These are phyloP conservation scores for Pleurotus tuoliensis DNA, from an alignment of 768 basidiomycete genomes.

Conservation along the genomic window DNA sequence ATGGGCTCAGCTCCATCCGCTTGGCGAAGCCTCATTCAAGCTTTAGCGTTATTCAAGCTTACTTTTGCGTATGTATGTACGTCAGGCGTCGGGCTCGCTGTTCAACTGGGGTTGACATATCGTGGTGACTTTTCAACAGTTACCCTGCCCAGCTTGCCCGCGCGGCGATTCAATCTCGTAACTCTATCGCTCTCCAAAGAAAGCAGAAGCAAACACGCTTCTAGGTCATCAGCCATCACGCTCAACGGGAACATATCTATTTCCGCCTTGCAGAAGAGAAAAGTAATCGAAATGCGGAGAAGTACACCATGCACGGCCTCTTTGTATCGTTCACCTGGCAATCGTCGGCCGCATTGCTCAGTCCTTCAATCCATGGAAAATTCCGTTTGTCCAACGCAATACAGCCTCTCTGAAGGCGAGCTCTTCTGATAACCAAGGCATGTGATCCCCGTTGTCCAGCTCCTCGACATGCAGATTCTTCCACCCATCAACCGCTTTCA, in stretches of 20 bases:
- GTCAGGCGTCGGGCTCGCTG: too few relatives aligned
- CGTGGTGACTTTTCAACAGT: too few relatives aligned
- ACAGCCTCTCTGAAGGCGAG: background rate
- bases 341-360: too few relatives aligned
- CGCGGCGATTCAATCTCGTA: background rate
- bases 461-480: conserved; percentile 18
- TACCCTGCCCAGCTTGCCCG: background rate
- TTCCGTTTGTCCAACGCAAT: background rate
- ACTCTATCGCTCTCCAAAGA: background rate
- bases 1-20: too few relatives aligned
- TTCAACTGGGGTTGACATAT: too few relatives aligned
- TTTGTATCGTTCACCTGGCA: too few relatives aligned
- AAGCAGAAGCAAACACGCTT: background rate
- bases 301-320: too few relatives aligned
- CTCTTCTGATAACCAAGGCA: conserved; percentile 19
- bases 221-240: background rate
- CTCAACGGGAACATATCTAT: background rate
- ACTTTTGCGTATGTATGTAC: too few relatives aligned
- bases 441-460: conserved; percentile 25
- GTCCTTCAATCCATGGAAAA: too few relatives aligned
- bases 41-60: too few relatives aligned
- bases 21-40: too few relatives aligned
- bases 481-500: conserved; percentile 22
- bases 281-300: too few relatives aligned
- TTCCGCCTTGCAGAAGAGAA: background rate